phyloP scores from a whole-genome alignment of 2,329 filamentous ascomycete genomes.

The Chrysosporium keratinophilum region DNA sequence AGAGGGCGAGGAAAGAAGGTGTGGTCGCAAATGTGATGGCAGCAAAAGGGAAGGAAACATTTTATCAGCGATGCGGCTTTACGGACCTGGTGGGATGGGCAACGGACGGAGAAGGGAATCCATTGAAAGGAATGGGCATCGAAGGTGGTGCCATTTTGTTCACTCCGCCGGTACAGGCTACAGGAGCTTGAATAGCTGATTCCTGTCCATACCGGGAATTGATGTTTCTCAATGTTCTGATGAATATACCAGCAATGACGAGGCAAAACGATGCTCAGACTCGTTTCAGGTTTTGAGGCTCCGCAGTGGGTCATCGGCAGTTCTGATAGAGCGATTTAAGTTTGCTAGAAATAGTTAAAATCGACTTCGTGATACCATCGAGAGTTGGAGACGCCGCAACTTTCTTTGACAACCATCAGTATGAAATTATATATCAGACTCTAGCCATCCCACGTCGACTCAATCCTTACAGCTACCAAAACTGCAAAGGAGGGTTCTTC shows the following conservation, averaged over 20 bases:
- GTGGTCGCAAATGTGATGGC: slow-evolving; percentile 1
- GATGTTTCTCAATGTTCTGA: no score
- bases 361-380: background rate
- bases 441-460: no score
- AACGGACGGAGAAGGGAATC: slow-evolving; percentile 11
- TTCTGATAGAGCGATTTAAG: background rate
- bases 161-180: background rate
- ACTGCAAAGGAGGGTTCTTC: no score
- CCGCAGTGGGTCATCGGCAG: no score
- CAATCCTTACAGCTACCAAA: no score
- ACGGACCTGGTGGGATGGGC: slow-evolving; percentile 10
- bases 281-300: no score
- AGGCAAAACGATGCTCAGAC: no score
- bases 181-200: background rate
- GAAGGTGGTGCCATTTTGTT: slow-evolving; percentile 12
- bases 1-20: background rate
- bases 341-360: background rate
- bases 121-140: slow-evolving; percentile 1
- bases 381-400: no score
- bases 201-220: no score
- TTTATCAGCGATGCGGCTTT: slow-evolving; percentile 12
- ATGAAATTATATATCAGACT: no score
- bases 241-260: no score
- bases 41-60: slow-evolving; percentile 10
- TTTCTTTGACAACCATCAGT: no score